These are phyloP conservation scores for Dendrobium huoshanense DNA, from an alignment of 106 monocot genomes.

Conservation along the genomic window DNA sequence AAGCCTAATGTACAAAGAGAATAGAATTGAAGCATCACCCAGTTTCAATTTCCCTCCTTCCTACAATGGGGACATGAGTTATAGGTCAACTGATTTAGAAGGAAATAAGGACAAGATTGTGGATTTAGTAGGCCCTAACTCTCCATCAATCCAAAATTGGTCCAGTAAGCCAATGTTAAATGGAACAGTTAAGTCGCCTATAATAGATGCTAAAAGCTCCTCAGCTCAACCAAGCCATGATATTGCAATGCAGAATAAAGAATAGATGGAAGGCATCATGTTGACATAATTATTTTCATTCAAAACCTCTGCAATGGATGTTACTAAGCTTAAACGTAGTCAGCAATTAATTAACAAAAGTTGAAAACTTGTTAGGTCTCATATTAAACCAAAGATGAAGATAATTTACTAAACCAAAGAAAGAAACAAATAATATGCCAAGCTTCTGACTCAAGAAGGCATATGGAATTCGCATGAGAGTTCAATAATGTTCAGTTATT, in stretches of 20 bases:
- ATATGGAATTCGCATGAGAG: too few species aligned
- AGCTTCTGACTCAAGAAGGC: too few species aligned
- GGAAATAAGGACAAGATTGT: constrained; percentile 21
- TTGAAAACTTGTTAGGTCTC: too few species aligned
- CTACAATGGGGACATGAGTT: constrained; percentile 55
- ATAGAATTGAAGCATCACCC: constrained; percentile 22
- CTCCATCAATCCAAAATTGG: constrained; percentile 41
- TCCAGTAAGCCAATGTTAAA: constrained; percentile 31
- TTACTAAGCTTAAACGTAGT: too few species aligned
- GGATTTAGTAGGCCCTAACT: constrained; percentile 40
- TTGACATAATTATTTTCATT: too few species aligned
- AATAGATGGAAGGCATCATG: too few species aligned
- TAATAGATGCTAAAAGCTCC: constrained; percentile 59
- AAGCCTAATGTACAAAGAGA: constrained; percentile 30
- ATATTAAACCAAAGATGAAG: too few species aligned
- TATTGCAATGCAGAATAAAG: background rate
- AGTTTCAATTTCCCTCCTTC: constrained; percentile 54
- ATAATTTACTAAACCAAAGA: too few species aligned
- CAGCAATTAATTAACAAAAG: too few species aligned
- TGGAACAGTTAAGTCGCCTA: constrained; percentile 38
- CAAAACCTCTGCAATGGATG: too few species aligned
- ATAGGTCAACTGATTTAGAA: constrained; percentile 37
- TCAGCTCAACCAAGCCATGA: constrained; percentile 24
- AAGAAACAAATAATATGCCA: too few species aligned
- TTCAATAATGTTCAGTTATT: too few species aligned